phyloP scores from a whole-genome alignment of 176 grass and related monocot species.

The Carex littledalei region DNA sequence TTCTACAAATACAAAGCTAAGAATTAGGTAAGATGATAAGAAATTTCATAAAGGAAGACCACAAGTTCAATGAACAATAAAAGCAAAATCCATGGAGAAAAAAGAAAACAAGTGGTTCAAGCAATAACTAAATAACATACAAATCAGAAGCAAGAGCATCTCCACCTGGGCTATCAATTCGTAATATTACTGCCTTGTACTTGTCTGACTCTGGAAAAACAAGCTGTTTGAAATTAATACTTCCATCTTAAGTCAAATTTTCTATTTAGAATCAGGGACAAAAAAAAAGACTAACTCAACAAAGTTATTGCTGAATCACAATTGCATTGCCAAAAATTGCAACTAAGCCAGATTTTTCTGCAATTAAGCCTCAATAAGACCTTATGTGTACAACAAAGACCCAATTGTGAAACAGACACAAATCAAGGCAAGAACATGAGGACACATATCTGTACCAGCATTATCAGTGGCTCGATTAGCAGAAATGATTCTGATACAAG shows the following conservation, averaged over 20 bases:
- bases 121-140: conserved; percentile 40
- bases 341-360: neutral
- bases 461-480: neutral
- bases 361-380: neutral
- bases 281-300: neutral
- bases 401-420: neutral
- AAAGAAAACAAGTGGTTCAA: neutral
- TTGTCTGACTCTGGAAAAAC: conserved; percentile 61
- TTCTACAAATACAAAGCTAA: conserved; percentile 48
- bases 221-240: conserved; percentile 27
- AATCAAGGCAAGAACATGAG: neutral
- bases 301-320: neutral
- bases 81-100: neutral
- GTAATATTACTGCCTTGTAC: conserved; percentile 90
- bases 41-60: neutral
- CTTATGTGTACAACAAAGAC: neutral
- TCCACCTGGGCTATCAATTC: conserved; percentile 93
- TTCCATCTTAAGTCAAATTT: conserved; percentile 26
- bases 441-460: neutral
- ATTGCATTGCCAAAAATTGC: neutral
- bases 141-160: conserved; percentile 99
- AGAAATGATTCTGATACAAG: neutral
- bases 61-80: neutral
- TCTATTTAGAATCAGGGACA: neutral
- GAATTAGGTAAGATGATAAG: neutral